Evolutionary conservation across 768 basidiomycete genomes (phyloP).

Genomic region (Udeniomyces megalosporus): DNA sequence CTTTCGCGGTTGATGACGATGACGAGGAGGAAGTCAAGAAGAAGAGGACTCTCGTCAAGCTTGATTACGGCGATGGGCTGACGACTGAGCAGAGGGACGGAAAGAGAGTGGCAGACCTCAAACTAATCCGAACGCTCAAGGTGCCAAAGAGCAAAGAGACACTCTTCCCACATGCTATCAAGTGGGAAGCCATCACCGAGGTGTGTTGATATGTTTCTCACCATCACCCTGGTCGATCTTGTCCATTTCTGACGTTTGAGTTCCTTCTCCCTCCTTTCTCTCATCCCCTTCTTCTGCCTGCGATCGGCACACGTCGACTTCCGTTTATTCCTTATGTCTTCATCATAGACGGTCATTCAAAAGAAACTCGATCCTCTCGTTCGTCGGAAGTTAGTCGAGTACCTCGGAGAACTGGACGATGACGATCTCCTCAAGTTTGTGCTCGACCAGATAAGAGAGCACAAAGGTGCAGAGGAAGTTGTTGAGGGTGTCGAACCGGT

Average conservation of each 20-base stretch:
- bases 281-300: background rate
- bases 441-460: conserved; percentile 79
- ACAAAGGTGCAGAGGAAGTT: conserved; percentile 66
- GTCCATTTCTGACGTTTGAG: no score
- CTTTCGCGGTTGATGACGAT: conserved; percentile 61
- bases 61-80: conserved; percentile 55
- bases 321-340: background rate
- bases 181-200: conserved; percentile 82
- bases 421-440: conserved; percentile 79
- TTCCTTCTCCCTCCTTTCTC: background rate
- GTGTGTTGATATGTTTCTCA: no score
- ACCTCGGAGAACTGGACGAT: conserved; percentile 51
- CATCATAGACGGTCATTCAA: conserved; percentile 52
- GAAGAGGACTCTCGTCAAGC: conserved; percentile 70
- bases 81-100: conserved; percentile 44
- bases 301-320: background rate
- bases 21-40: conserved; percentile 67
- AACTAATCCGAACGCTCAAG: conserved; percentile 49
- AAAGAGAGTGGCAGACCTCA: conserved; percentile 60
- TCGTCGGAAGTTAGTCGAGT: conserved; percentile 65
- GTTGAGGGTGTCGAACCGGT: conserved; percentile 84
- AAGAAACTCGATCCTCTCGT: conserved; percentile 73
- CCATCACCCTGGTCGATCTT: background rate
- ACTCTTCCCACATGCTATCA: conserved; percentile 65
- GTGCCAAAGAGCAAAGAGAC: conserved; percentile 64